A percentile compares a stretch with the other conserved stretches of the same genome.
Evolutionary conservation across 257 asterid species (phyloP).

Genomic region (Schizonepeta tenuifolia): DNA sequence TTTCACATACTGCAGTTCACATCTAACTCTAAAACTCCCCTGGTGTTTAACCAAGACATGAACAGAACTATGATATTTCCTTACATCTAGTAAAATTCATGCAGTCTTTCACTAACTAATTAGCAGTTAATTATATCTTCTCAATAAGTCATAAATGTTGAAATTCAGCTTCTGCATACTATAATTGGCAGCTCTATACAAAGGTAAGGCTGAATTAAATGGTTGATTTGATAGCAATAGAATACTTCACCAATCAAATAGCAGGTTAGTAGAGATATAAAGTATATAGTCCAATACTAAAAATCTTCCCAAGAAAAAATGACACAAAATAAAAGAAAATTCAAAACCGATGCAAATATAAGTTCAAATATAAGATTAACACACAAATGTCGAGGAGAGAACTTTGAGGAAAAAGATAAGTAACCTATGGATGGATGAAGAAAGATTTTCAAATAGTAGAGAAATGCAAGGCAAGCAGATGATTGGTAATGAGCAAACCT

Average conservation of each 20-base stretch:
- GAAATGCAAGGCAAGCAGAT: conserved; percentile 1
- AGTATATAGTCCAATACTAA: neutral
- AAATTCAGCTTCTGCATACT: neutral
- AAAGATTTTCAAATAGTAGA: neutral
- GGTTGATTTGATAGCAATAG: too few species aligned
- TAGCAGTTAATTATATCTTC: neutral
- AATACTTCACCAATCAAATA: neutral
- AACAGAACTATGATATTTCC: too few species aligned
- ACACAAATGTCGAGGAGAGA: too few species aligned
- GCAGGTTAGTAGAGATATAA: neutral
- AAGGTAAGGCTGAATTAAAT: neutral
- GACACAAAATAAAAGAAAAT: too few species aligned
- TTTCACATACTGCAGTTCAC: too few species aligned
- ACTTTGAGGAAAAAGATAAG: too few species aligned
- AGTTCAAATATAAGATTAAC: neutral
- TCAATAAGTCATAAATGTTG: neutral
- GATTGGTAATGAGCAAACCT: conserved; percentile 48
- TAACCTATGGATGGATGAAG: too few species aligned
- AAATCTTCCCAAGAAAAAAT: too few species aligned
- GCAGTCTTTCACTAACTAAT: neutral
- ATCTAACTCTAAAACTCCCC: too few species aligned
- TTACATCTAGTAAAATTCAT: conserved; percentile 1
- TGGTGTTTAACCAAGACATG: too few species aligned
- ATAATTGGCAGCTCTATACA: neutral
- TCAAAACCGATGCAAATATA: too few species aligned